Evolutionary conservation across 306 rosid genomes (phyloP).

Genomic region (Sesbania bispinosa): DNA sequence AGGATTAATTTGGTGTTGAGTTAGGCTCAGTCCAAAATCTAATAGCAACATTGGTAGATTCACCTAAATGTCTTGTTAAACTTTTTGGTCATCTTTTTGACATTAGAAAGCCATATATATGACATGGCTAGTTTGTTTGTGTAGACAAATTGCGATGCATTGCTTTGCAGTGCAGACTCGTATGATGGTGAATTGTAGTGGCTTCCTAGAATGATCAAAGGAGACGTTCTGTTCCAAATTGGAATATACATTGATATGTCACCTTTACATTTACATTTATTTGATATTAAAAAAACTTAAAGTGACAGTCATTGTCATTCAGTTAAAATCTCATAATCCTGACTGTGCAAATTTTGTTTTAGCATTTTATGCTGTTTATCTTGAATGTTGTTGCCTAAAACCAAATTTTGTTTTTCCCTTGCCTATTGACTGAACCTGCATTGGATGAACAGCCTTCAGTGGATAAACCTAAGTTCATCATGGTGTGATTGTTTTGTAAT

Average conservation of each 20-base stretch:
- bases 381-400: background rate
- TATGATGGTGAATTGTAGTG: too few species aligned
- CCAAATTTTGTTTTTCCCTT: background rate
- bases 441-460: background rate
- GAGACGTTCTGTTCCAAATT: background rate
- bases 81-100: too few species aligned
- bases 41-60: too few species aligned
- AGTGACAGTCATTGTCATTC: background rate
- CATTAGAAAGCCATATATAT: too few species aligned
- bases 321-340: background rate
- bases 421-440: background rate
- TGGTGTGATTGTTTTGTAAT: background rate
- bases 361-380: background rate
- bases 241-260: background rate
- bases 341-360: too few species aligned
- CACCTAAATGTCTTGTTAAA: too few species aligned
- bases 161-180: too few species aligned
- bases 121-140: too few species aligned
- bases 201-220: background rate
- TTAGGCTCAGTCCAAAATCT: too few species aligned
- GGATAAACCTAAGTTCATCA: constrained; percentile 4
- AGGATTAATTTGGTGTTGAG: too few species aligned
- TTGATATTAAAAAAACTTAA: background rate
- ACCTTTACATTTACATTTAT: background rate
- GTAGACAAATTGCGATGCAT: too few species aligned